Evolutionary conservation across 148 eudicot species (phyloP), one percentile per base, ranked within the genome.

Genomic region (Drosera capensis): DNA sequence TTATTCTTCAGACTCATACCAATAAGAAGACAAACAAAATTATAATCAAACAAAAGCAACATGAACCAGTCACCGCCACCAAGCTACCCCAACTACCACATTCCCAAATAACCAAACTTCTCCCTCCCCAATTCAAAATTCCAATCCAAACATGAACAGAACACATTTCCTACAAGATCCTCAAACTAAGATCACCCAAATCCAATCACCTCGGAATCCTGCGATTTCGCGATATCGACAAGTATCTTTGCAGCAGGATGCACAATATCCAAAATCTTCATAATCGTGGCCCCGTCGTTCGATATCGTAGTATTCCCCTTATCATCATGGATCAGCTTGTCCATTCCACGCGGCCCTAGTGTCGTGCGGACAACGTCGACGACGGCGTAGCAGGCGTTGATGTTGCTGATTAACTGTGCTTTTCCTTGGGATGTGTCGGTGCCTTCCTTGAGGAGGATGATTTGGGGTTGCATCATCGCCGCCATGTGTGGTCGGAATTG

Each of bases 191-290:
- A n/a, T n/a, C n/a, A n/a, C n/a, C n/a, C n/a, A 9, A 28, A 28
- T 28, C 6, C 4, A 9, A 28, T 28, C 1, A 88, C 96, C 92
- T 88, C 97, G 17, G 95, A 80, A 50, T 88, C 97, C 49, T 88
- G 97, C 14, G 97, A 88, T 46, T 80, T 82, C 47, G 97, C 95
- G 46, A 88, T 88, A 34, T 88, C 97, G 11, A 78, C 97, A 25
- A 88, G 93, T 65, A 88, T 88, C 78, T 84, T 88, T 25, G 95
- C 84, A 22, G 82, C 97, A n/a, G 97, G 93, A 46, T 88, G 97
- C 42, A 88, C 64, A 39, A 88, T 69, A 54, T 88, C 95, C 8
- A 88, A 95, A 16, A 88, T 78, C 57, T 88, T 88, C 97, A 88
- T 88, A 44, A 84, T 88, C 7, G 97, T 88, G 51, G 97, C 97